Base-by-base conservation (phyloP, 768 basidiomycete species). In the Tricholoma furcatifolium region DNA sequence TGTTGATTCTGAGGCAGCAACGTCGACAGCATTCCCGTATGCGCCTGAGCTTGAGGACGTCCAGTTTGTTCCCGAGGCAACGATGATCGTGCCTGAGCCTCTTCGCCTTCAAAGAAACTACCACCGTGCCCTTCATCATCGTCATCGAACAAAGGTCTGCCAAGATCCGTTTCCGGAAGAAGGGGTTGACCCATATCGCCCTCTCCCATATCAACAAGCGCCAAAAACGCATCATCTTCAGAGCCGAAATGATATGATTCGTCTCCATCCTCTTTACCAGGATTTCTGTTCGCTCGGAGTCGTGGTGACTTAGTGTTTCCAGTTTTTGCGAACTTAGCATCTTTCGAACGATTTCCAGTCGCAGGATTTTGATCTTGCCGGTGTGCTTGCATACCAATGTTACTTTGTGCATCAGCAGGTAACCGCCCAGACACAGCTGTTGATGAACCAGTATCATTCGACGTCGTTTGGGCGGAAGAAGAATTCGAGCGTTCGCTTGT, bases 141-240 rank as follows among this genome's bases (percentile, higher is more conserved):
- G 8, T 67, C 64, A 10, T 67, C 70, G 35, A 78, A 77, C 47
- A 84, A 74, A 0, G 72, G 76, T 43, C 69, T 61, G 8, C 77
- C 80, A 11, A 76, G 45, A 50, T 75, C 74, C 17, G 74, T 74
- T 15, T 71, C 73, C n/a, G 71, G 62, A 35, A 71, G 71, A 31
- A 81, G 66, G 20, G 74, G 69, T 30, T 67, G 67, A 5, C 76
- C 78, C 0, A 77, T 57, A 54, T 79, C 78, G 32, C 70, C 71
- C 17, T 78, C 78, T 1, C 72, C 75, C 11, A 82, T 65, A 53
- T 83, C 83, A 20, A 84, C 73, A 9, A 74, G 66, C 17, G 86
- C 85, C 32, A 85, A 70, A 59, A 88, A 78, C 2, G 76, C 82
- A 48, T 83, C 87, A 48, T 89, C 88, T 36, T 91, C 85, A 1